Evolutionary conservation across 192 early-diverging fungal species (phyloP).

Genomic region (Diversispora eburnea): DNA sequence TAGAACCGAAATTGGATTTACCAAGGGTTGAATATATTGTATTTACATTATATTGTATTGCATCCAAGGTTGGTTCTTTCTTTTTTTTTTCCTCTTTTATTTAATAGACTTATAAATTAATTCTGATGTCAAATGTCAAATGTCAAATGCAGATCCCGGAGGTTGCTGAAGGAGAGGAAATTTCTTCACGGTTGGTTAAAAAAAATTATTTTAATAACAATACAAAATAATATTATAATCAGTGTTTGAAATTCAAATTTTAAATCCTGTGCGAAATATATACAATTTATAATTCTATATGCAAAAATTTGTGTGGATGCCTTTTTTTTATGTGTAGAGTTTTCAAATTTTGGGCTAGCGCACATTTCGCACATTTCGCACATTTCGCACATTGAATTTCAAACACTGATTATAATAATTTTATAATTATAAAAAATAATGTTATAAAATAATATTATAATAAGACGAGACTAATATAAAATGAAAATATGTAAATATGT

Average conservation of each 20-base stretch:
- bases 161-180: constrained; percentile 7
- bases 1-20: constrained; percentile 17
- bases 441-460: no score
- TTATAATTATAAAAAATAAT: no score
- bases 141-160: background rate
- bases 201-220: background rate
- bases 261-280: no score
- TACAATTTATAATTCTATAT: no score
- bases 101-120: background rate
- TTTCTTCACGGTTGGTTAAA: constrained; percentile 14
- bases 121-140: background rate
- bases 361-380: no score
- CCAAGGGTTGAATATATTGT: constrained; percentile 22
- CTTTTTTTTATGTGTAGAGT: no score
- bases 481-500: no score
- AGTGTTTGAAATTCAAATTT: background rate
- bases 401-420: no score
- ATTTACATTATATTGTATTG: constrained; percentile 13
- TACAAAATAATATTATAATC: background rate
- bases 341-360: no score
- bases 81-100: background rate
- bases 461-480: no score
- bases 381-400: no score
- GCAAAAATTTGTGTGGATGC: no score
- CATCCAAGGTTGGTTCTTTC: constrained; percentile 2